Evolutionary conservation across 441 rosid genomes (phyloP).

Genomic region (Erodium chrysanthum): DNA sequence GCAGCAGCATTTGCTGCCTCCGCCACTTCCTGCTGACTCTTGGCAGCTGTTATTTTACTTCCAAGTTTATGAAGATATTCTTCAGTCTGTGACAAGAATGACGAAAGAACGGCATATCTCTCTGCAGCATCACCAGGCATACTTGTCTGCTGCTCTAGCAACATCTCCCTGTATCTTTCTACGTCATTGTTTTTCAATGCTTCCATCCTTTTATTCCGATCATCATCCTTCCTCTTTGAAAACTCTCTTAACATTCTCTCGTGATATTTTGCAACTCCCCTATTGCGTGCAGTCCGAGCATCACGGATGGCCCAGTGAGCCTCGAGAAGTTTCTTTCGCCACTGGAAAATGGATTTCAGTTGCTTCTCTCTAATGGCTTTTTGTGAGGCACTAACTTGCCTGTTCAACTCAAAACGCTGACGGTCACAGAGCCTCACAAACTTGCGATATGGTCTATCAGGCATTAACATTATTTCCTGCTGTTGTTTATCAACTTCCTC

Average conservation of each 20-base stretch:
- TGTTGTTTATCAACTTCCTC: constrained; percentile 95
- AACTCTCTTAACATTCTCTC: constrained; percentile 92
- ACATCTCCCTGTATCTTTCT: constrained; percentile 97
- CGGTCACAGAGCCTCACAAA: constrained; percentile 97
- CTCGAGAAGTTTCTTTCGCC: constrained; percentile 99
- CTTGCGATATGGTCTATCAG: constrained; percentile 95
- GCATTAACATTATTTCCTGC: constrained; percentile 99
- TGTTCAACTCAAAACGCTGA: constrained; percentile 80
- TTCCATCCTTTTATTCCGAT: constrained; percentile 94
- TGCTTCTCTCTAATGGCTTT: constrained; percentile 90
- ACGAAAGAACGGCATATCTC: constrained; percentile 92
- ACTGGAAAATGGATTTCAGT: constrained; percentile 86
- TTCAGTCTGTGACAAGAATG: constrained; percentile 95
- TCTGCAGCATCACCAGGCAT: constrained; percentile 89
- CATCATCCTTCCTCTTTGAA: constrained; percentile 95
- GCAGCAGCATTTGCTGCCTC: constrained; percentile 98
- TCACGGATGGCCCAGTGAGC: constrained; percentile 98
- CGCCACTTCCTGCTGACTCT: constrained; percentile 96
- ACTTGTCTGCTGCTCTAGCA: constrained; percentile 94
- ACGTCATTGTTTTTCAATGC: constrained; percentile 99
- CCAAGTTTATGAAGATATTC: constrained; percentile 94
- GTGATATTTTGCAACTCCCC: constrained; percentile 99
- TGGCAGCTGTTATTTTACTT: constrained; percentile 84
- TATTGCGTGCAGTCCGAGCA: constrained; percentile 95
- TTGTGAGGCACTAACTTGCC: constrained; percentile 84